Evolutionary conservation across 352 stramenopile genomes (phyloP).

Genomic region (Globisporangium recalcitrans): DNA sequence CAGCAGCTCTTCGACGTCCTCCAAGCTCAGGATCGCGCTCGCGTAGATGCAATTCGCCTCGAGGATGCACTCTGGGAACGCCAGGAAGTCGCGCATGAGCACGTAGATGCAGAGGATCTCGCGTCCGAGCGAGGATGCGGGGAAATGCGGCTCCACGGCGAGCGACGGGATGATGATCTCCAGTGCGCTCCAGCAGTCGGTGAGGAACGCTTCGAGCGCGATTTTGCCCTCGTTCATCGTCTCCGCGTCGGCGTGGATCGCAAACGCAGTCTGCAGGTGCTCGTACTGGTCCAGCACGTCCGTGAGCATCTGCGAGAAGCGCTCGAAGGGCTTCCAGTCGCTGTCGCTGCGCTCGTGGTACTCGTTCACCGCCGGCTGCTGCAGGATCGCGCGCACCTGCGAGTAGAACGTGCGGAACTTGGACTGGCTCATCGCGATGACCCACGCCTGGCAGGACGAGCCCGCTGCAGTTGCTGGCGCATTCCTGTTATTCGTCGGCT

Average conservation of each 20-base stretch:
- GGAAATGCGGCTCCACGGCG: constrained; percentile 37
- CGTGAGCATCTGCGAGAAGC: constrained; percentile 35
- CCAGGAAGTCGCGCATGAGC: constrained; percentile 50
- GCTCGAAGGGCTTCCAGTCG: constrained; percentile 47
- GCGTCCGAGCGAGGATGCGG: constrained; percentile 20
- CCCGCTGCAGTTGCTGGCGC: constrained; percentile 12
- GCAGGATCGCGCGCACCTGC: constrained; percentile 36
- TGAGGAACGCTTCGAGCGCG: constrained; percentile 42
- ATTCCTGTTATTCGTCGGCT: constrained; percentile 10
- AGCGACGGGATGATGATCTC: constrained; percentile 43
- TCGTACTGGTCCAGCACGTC: constrained; percentile 34
- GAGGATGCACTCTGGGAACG: constrained; percentile 40
- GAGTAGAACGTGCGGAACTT: constrained; percentile 49
- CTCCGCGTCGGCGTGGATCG: constrained; percentile 31
- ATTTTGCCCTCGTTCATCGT: constrained; percentile 30
- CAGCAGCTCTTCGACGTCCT: constrained; percentile 42
- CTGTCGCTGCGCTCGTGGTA: constrained; percentile 15
- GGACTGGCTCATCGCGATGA: constrained; percentile 56
- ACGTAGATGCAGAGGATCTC: constrained; percentile 43
- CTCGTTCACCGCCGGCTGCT: constrained; percentile 26
- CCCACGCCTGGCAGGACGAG: constrained; percentile 37
- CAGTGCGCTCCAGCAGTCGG: constrained; percentile 39
- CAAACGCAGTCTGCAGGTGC: constrained; percentile 36
- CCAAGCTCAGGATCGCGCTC: constrained; percentile 48
- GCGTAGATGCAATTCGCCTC: constrained; percentile 50